Evolutionary conservation across 2,329 filamentous ascomycete genomes (phyloP).

Genomic region (Colletotrichum destructivum): DNA sequence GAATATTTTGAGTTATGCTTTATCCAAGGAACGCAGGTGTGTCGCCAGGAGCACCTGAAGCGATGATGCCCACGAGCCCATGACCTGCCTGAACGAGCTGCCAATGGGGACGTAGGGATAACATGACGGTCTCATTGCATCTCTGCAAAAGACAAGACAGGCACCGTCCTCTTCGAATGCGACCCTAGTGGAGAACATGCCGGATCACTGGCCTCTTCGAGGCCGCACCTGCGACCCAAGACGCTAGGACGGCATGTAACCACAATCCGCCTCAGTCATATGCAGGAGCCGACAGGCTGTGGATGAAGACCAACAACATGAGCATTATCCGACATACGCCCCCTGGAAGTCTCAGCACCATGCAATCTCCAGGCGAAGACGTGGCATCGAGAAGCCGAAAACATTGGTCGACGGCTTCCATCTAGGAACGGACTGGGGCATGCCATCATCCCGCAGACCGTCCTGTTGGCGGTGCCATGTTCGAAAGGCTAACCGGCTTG

Average conservation of each 20-base stretch:
- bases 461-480: neutral
- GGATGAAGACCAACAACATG: constrained; percentile 10
- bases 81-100: constrained; percentile 17
- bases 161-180: neutral
- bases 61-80: constrained; percentile 1
- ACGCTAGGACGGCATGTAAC: constrained; percentile 39
- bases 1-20: neutral
- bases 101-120: neutral
- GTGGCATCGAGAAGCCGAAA: constrained; percentile 4
- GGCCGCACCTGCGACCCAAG: constrained; percentile 30
- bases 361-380: constrained; percentile 7
- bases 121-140: constrained; percentile 12
- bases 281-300: constrained; percentile 11
- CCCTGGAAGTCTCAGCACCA: constrained; percentile 12
- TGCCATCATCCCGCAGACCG: neutral
- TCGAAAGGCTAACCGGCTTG: constrained; percentile 1
- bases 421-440: neutral
- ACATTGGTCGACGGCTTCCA: neutral
- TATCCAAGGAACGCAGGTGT: neutral
- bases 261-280: constrained; percentile 25
- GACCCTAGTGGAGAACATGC: constrained; percentile 19
- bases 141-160: neutral
- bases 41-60: constrained; percentile 6
- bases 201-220: constrained; percentile 33
- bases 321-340: constrained; percentile 3